phyloP scores from a whole-genome alignment of 371 early-diverging fungal species.

The Umbelopsis sp. region DNA sequence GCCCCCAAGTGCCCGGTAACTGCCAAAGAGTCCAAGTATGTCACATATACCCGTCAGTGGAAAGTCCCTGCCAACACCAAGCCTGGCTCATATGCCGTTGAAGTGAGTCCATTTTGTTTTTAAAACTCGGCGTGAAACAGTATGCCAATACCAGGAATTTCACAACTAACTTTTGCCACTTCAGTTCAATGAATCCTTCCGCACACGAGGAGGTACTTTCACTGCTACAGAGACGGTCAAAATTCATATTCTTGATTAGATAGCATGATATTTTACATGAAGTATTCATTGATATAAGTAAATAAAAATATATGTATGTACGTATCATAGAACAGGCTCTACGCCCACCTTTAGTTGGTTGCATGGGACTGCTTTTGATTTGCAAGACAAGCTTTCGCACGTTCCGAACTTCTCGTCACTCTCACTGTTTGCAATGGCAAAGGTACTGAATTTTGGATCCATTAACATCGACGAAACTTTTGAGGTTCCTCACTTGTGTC shows the following conservation, averaged over 20 bases:
- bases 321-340: too few species aligned
- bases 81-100: conserved; percentile 60
- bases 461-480: conserved; percentile 92
- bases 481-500: conserved; percentile 79
- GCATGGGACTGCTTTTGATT: conserved; percentile 5
- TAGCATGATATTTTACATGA: background rate
- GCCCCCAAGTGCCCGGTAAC: conserved; percentile 38
- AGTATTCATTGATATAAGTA: background rate
- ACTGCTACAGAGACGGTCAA: conserved; percentile 45
- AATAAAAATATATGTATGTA: background rate
- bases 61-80: conserved; percentile 53
- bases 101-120: conserved; percentile 7
- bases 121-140: background rate
- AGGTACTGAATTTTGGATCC: conserved; percentile 73
- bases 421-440: conserved; percentile 10
- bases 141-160: background rate
- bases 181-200: conserved; percentile 30
- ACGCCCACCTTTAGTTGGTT: too few species aligned
- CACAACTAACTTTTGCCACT: background rate
- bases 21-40: conserved; percentile 36
- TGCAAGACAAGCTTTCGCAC: background rate
- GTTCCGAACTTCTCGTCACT: background rate
- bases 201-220: conserved; percentile 34
- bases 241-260: conserved; percentile 41
- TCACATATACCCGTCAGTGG: conserved; percentile 49